A percentile compares a stretch with the other conserved stretches of the same genome.
These are phyloP conservation scores for Hymenoscyphus albidus DNA, from an alignment of 2,329 filamentous ascomycete genomes.

Conservation along the genomic window DNA sequence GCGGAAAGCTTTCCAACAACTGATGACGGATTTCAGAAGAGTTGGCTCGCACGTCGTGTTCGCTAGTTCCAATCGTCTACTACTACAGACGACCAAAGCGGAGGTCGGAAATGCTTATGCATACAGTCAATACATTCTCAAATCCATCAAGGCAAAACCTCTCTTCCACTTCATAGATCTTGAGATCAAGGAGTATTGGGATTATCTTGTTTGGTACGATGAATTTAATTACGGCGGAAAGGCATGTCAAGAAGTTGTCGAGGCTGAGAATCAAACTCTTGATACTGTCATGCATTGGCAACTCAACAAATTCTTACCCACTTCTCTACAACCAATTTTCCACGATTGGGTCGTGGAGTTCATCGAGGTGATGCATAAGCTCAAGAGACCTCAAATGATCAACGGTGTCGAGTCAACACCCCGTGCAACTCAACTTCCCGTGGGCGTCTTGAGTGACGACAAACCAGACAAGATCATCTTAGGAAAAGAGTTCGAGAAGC, in stretches of 20 bases:
- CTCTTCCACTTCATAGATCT: conserved; percentile 97
- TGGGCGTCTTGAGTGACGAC: conserved; percentile 54
- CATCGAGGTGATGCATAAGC: conserved; percentile 84
- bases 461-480: conserved; percentile 62
- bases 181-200: conserved; percentile 98
- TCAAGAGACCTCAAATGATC: conserved; percentile 62
- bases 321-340: conserved; percentile 76
- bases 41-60: conserved; percentile 97
- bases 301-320: conserved; percentile 81
- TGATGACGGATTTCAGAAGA: conserved; percentile 93
- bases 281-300: conserved; percentile 99
- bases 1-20: conserved; percentile 90
- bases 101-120: conserved; percentile 96
- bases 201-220: conserved; percentile 98
- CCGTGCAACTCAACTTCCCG: conserved; percentile 55
- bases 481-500: conserved; percentile 80
- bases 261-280: conserved; percentile 71
- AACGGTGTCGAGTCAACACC: conserved; percentile 50
- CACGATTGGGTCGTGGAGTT: conserved; percentile 93
- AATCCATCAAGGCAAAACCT: conserved; percentile 92
- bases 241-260: conserved; percentile 76
- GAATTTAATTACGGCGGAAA: conserved; percentile 98
- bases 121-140: conserved; percentile 96
- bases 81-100: conserved; percentile 92
- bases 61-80: conserved; percentile 80